Base-by-base conservation (phyloP, 2,329 filamentous ascomycete species). In the Ustulina deusta region DNA sequence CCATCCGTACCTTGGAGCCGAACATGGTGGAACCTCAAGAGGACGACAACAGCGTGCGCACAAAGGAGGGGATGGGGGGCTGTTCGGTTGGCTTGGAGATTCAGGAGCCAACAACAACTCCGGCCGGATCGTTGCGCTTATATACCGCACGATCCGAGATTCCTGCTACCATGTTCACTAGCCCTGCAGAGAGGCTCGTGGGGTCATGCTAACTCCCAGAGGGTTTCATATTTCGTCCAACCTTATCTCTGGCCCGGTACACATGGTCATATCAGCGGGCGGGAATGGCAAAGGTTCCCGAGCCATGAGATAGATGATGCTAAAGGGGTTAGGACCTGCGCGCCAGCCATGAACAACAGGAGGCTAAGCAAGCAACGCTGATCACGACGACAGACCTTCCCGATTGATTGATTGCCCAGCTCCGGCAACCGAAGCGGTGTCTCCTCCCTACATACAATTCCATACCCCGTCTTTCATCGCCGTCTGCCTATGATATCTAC, bases 1-100 rank as follows among this genome's bases (percentile, higher is more conserved):
- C 10, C 10, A 11, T 52, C 36, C 51, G 17, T 68, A 72, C 70
- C 66, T 72, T 71, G n/a, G 56, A 55, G 40, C 63, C 66, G 55
- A 70, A 67, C 70, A 70, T 72, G 27, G 38, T 61, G 40, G 32
- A 52, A 22, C 25, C 25, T 40, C 38, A 54, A n/a, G 29, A 54
- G 36, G 15, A 25, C 42, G 54, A 42, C 17, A 9, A 6, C 25
- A 32, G 48, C 20, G 55, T 15, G 27, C 1, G 42, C 27, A 17
- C 32, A 55, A 62, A 17, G 9, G 60, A 38, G 25, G 13, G 38
- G 52, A 32, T 29, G 17, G 29, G 29, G 10, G 52, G 9, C 5
- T 25, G 20, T 58, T 61, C n/a, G 27, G 15, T 48, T 58, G 52
- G 27, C 29, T 34, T 63, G 48, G 34, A n/a, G 38, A 44, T 48